Evolutionary conservation across 192 early-diverging fungal genomes (phyloP).

Genomic region (Umbelopsis vinacea): DNA sequence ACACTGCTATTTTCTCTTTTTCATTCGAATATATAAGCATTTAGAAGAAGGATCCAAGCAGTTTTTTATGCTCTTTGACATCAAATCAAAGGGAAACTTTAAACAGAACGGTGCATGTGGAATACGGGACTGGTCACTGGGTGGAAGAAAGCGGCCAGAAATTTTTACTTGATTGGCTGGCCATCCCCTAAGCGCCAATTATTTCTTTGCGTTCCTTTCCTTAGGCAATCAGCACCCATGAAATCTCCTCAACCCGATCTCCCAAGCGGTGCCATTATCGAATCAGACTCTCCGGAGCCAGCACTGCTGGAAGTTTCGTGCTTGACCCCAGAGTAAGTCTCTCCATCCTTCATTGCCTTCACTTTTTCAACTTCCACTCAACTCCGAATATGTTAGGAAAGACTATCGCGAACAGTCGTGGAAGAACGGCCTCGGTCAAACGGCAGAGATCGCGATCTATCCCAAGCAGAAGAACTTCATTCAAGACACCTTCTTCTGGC

Average conservation of each 20-base stretch:
- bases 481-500: conserved; percentile 63
- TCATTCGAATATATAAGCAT: too few species aligned
- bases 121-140: background rate
- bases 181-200: background rate
- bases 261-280: conserved; percentile 31
- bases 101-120: too few species aligned
- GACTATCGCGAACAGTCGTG: conserved; percentile 42
- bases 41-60: too few species aligned
- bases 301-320: conserved; percentile 22
- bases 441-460: conserved; percentile 59
- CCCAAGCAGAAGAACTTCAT: conserved; percentile 47
- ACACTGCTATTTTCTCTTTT: too few species aligned
- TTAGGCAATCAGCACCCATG: conserved; percentile 4
- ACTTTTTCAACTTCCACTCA: background rate
- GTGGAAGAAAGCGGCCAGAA: background rate
- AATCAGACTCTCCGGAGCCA: conserved; percentile 38
- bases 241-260: background rate
- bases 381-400: conserved; percentile 17
- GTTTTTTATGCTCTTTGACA: too few species aligned
- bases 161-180: conserved; percentile 2
- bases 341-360: background rate
- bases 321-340: conserved; percentile 28
- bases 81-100: too few species aligned
- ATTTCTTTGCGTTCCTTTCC: background rate
- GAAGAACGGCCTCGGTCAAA: conserved; percentile 71